Evolutionary conservation across 2,329 filamentous ascomycete species (phyloP).

Genomic region (Ophiocordyceps camponoti-saundersi): DNA sequence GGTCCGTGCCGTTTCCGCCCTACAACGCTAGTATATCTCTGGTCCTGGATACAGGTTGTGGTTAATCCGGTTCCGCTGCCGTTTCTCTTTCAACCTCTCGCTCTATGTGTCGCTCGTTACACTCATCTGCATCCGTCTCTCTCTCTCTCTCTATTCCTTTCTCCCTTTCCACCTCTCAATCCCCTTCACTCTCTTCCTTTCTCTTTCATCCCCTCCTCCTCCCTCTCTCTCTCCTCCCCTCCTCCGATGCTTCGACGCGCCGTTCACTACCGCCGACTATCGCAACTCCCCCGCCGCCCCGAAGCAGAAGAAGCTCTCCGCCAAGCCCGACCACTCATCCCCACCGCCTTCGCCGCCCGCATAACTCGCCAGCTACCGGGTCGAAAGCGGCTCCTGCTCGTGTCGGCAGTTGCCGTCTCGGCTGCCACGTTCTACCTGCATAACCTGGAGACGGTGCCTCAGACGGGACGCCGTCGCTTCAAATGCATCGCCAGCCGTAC

Average conservation of each 20-base stretch:
- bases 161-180: neutral
- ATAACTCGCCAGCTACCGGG: slow-evolving; percentile 11
- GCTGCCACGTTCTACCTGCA: slow-evolving; percentile 44
- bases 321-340: slow-evolving; percentile 15
- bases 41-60: too few species aligned
- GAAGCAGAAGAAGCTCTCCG: slow-evolving; percentile 5
- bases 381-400: slow-evolving; percentile 17
- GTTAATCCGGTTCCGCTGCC: too few species aligned
- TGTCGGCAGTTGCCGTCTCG: slow-evolving; percentile 21
- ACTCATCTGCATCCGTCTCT: neutral
- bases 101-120: neutral
- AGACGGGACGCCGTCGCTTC: slow-evolving; percentile 56
- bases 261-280: neutral
- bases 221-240: neutral
- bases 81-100: too few species aligned
- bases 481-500: slow-evolving; percentile 43
- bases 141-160: too few species aligned
- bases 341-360: slow-evolving; percentile 8
- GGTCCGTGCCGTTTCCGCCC: too few species aligned
- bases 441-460: slow-evolving; percentile 56
- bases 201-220: neutral
- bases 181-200: neutral
- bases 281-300: neutral
- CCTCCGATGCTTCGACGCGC: neutral
- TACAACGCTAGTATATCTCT: too few species aligned